These are phyloP conservation scores for Naematelia encephala DNA, from an alignment of 768 basidiomycete genomes.

Conservation along the genomic window DNA sequence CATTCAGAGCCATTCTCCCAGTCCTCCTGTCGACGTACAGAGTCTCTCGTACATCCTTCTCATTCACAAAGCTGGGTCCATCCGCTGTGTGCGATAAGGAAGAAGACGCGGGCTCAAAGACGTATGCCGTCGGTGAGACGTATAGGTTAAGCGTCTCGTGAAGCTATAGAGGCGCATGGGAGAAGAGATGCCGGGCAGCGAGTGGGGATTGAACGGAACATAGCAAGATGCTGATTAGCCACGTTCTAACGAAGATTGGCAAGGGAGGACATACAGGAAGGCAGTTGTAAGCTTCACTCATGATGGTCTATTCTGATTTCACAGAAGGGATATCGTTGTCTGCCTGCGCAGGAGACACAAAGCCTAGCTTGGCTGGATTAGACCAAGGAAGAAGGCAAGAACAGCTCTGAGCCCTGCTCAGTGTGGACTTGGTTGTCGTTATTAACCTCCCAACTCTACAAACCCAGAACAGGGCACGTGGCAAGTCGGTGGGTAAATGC, in stretches of 20 bases:
- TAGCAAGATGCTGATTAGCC: conserved; percentile 2
- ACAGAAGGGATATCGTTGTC: too few relatives aligned
- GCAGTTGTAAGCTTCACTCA: conserved; percentile 12
- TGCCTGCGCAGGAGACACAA: too few relatives aligned
- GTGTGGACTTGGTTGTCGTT: too few relatives aligned
- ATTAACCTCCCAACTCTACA: too few relatives aligned
- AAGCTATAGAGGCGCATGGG: conserved; percentile 17
- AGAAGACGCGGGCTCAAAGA: conserved; percentile 41
- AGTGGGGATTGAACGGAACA: too few relatives aligned
- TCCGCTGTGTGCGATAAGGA: conserved; percentile 16
- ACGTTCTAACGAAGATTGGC: neutral
- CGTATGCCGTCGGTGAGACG: conserved; percentile 40
- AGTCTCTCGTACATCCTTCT: conserved; percentile 48
- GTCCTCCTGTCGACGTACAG: conserved; percentile 51
- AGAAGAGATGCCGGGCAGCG: too few relatives aligned
- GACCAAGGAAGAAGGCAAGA: too few relatives aligned
- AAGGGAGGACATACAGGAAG: conserved; percentile 18
- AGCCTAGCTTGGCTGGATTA: too few relatives aligned
- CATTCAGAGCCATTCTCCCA: conserved; percentile 50
- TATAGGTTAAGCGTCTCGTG: conserved; percentile 51
- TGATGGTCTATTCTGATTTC: neutral
- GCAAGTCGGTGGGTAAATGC: neutral
- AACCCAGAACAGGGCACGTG: conserved; percentile 1
- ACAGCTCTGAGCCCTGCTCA: too few relatives aligned
- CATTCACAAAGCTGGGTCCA: conserved; percentile 21